Percentiles rank a stretch among this genome's conserved stretches.
Evolutionary conservation across 2,329 filamentous ascomycete genomes (phyloP).

Genomic region (Talaromyces atroroseus): DNA sequence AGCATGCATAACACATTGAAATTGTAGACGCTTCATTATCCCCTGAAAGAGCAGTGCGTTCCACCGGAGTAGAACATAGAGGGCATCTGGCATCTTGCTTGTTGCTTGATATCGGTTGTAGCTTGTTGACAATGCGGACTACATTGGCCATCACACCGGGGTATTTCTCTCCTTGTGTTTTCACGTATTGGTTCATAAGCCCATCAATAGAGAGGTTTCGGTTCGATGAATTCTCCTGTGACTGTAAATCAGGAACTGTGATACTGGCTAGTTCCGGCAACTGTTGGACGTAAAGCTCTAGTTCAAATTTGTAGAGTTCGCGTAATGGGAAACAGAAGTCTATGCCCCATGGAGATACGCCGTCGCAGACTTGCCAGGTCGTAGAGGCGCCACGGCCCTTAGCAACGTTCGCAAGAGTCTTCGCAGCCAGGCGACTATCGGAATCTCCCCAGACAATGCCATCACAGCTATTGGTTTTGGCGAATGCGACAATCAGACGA

Average conservation of each 20-base stretch:
- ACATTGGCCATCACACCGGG: constrained; percentile 93
- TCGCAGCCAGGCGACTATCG: constrained; percentile 80
- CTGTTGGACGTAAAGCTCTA: constrained; percentile 59
- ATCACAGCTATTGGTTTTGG: constrained; percentile 56
- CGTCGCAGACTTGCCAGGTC: constrained; percentile 77
- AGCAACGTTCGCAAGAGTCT: constrained; percentile 78
- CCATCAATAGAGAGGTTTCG: constrained; percentile 79
- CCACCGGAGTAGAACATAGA: constrained; percentile 64
- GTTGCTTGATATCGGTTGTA: constrained; percentile 46
- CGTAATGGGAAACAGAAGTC: constrained; percentile 73
- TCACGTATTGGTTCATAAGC: constrained; percentile 84
- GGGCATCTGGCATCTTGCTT: constrained; percentile 47
- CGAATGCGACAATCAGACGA: constrained; percentile 63
- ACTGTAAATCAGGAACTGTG: constrained; percentile 37
- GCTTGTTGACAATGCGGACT: constrained; percentile 81
- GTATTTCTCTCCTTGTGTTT: constrained; percentile 76
- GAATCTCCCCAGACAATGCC: constrained; percentile 77
- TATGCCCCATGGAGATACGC: constrained; percentile 53
- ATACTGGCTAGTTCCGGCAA: constrained; percentile 49
- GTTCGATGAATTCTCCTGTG: constrained; percentile 31
- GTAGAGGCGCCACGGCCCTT: constrained; percentile 83
- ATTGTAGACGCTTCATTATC: constrained; percentile 44
- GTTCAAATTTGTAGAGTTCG: constrained; percentile 77
- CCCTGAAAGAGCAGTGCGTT: constrained; percentile 57
- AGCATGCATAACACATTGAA: constrained; percentile 42